Conservation (phyloP, 129 eudicot genomes). For the Smallanthus sonchifolius region DNA sequence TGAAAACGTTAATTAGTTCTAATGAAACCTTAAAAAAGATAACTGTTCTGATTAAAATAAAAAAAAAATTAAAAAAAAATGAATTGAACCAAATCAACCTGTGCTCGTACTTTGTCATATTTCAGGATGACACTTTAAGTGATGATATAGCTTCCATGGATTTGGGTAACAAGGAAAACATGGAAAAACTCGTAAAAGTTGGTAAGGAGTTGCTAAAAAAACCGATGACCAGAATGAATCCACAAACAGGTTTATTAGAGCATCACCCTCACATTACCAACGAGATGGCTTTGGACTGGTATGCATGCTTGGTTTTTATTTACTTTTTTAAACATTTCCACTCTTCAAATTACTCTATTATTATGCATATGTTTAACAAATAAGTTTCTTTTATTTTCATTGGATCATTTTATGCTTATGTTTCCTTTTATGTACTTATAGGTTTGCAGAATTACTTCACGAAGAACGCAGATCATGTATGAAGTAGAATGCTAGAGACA, state of each 20-base stretch:
- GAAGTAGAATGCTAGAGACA: too few species aligned
- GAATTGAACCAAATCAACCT: background rate
- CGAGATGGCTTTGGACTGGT: constrained; percentile 37
- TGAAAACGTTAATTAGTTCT: background rate
- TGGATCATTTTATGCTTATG: too few species aligned
- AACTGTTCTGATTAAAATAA: constrained; percentile 18
- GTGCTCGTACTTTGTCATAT: background rate
- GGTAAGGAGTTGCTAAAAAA: constrained; percentile 35
- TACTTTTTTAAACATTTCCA: too few species aligned
- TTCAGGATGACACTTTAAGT: constrained; percentile 43
- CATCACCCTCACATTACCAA: constrained; percentile 28
- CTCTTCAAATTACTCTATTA: background rate
- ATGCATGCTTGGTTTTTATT: too few species aligned
- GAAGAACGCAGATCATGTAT: too few species aligned
- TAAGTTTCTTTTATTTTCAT: too few species aligned
- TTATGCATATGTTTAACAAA: too few species aligned
- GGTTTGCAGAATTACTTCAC: too few species aligned
- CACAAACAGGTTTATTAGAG: constrained; percentile 26
- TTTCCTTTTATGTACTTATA: too few species aligned
- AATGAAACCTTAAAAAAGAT: too few species aligned
- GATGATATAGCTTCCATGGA: constrained; percentile 36
- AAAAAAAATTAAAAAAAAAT: too few species aligned
- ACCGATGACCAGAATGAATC: constrained; percentile 31
- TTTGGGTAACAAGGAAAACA: constrained; percentile 31
- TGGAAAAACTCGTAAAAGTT: constrained; percentile 29